These are phyloP conservation scores for Quercus lobata DNA, from an alignment of 331 rosid genomes.

Conservation along the genomic window DNA sequence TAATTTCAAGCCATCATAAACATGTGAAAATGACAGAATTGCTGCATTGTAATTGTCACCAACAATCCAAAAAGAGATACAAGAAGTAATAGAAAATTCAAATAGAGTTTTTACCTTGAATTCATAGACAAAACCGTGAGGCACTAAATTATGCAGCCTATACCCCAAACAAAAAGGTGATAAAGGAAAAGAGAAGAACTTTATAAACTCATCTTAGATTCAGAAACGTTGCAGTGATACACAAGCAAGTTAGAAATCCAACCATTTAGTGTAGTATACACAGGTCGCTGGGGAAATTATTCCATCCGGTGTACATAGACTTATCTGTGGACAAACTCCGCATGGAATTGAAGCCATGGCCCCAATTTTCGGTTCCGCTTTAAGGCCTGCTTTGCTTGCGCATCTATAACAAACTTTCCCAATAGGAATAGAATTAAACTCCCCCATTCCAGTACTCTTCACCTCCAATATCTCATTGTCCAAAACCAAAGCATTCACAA, in stretches of 20 bases:
- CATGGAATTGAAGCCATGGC: conserved; percentile 70
- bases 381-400: conserved; percentile 39
- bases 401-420: conserved; percentile 63
- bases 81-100: neutral
- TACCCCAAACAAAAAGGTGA: neutral
- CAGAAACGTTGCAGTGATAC: neutral
- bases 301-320: conserved; percentile 55
- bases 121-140: neutral
- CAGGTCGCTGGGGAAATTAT: conserved; percentile 64
- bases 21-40: neutral
- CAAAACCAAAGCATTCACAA: conserved; percentile 54
- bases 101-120: too few species aligned
- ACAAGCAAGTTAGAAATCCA: conserved; percentile 43
- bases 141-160: neutral
- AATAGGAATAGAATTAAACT: conserved; percentile 45
- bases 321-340: conserved; percentile 72
- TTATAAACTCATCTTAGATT: neutral
- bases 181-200: neutral
- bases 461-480: conserved; percentile 50
- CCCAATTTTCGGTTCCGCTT: conserved; percentile 39
- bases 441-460: conserved; percentile 60
- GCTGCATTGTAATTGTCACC: neutral
- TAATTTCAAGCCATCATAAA: neutral
- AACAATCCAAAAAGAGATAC: neutral
- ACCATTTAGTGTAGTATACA: conserved; percentile 53